Conservation (phyloP, 805 yeast species). For the Hanseniaspora jakobsenii region DNA sequence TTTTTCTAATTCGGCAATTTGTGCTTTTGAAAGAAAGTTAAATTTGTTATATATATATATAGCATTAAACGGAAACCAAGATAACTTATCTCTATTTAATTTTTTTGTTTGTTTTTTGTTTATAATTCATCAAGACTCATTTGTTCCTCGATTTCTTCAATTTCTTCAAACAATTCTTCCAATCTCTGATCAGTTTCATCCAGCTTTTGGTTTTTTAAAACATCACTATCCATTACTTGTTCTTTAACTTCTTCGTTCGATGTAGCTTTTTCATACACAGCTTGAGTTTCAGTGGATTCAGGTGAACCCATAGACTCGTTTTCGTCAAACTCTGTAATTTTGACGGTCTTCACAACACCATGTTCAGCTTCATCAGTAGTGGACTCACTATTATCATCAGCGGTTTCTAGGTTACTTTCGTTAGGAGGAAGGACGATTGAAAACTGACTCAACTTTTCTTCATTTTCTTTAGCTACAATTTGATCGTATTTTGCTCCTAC, state of each 20-base stretch:
- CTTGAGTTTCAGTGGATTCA: neutral
- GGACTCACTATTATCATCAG: neutral
- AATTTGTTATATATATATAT: neutral
- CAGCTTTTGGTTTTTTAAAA: neutral
- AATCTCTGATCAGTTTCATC: slow-evolving; percentile 14
- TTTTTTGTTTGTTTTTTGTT: neutral
- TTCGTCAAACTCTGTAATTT: slow-evolving; percentile 1
- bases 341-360: neutral
- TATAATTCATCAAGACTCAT: slow-evolving; percentile 15
- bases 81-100: neutral
- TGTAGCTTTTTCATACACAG: neutral
- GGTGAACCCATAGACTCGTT: neutral
- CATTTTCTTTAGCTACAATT: neutral
- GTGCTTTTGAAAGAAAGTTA: too few relatives aligned
- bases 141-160: slow-evolving; percentile 12
- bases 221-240: too few relatives aligned
- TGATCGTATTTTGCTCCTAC: neutral
- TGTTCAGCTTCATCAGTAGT: neutral
- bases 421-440: too few relatives aligned
- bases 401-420: neutral
- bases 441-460: too few relatives aligned
- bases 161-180: slow-evolving; percentile 14
- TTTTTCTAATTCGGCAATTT: too few relatives aligned
- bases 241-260: neutral
- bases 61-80: neutral